These are phyloP conservation scores for Sporopachydermia cereana DNA, from an alignment of 1,139 yeast genomes.

Conservation along the genomic window DNA sequence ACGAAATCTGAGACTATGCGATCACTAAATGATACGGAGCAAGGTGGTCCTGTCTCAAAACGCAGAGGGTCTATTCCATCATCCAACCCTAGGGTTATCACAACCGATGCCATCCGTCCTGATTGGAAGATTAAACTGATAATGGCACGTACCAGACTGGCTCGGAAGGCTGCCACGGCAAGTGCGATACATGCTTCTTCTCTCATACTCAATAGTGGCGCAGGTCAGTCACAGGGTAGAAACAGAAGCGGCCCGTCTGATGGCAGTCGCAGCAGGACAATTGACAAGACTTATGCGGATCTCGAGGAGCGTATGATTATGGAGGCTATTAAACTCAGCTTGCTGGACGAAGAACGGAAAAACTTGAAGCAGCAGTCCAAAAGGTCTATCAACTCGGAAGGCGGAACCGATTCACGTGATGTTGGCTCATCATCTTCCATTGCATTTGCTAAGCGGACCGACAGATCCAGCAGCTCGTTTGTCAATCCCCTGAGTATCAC, in stretches of 20 bases:
- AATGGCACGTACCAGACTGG: conserved; percentile 64
- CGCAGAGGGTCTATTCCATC: conserved; percentile 45
- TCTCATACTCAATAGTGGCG: conserved; percentile 30
- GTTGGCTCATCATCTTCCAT: neutral
- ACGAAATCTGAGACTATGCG: conserved; percentile 1
- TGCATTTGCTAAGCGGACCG: neutral
- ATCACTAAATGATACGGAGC: conserved; percentile 5
- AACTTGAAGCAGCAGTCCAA: conserved; percentile 17
- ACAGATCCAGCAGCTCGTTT: neutral
- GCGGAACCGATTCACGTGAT: no score
- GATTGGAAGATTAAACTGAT: conserved; percentile 77
- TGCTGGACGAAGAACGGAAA: conserved; percentile 57
- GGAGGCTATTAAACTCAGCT: conserved; percentile 66
- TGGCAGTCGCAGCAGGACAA: conserved; percentile 4
- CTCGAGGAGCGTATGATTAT: conserved; percentile 74
- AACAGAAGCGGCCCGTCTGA: conserved; percentile 2
- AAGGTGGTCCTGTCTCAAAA: conserved; percentile 1
- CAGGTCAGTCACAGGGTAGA: conserved; percentile 8
- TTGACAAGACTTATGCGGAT: conserved; percentile 22
- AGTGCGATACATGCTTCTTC: conserved; percentile 85
- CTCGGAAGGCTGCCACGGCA: conserved; percentile 86
- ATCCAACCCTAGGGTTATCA: conserved; percentile 51
- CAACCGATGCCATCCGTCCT: conserved; percentile 77
- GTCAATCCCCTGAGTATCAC: neutral
- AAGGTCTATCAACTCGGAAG: no score